phyloP scores from a whole-genome alignment of 2,329 filamentous ascomycete species.

The Penicillium expansum region DNA sequence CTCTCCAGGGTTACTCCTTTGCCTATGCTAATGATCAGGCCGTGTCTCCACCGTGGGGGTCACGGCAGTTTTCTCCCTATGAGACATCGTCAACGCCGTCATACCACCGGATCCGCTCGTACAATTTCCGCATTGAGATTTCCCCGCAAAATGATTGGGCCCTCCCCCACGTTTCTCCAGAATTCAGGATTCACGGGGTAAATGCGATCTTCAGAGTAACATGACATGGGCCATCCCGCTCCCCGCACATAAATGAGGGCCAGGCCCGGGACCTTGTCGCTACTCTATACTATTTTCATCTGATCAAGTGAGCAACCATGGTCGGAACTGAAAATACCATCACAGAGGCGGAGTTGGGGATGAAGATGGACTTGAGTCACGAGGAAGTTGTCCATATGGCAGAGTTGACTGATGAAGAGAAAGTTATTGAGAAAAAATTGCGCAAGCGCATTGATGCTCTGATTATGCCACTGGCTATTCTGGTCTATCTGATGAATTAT shows the following conservation, averaged over 20 bases:
- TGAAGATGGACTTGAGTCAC: conserved; percentile 21
- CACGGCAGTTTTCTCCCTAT: neutral
- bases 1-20: neutral
- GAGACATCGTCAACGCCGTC: neutral
- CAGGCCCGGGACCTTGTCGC: neutral
- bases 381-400: conserved; percentile 22
- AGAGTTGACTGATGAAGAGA: conserved; percentile 31
- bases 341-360: conserved; percentile 18
- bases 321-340: conserved; percentile 9
- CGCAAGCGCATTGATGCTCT: conserved; percentile 36
- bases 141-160: conserved; percentile 9
- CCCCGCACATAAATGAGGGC: conserved; percentile 3
- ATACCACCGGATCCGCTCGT: neutral
- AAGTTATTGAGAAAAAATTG: conserved; percentile 38
- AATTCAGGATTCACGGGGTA: conserved; percentile 7
- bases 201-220: conserved; percentile 1
- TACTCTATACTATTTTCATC: neutral
- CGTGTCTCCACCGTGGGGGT: conserved; percentile 5
- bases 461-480: conserved; percentile 42
- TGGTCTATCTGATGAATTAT: conserved; percentile 45
- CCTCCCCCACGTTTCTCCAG: conserved; percentile 11
- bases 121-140: neutral
- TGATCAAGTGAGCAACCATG: conserved; percentile 9
- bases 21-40: neutral
- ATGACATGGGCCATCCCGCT: neutral